These are phyloP conservation scores for Physcomitrium patens DNA, from an alignment of 225 moss, liverwort and hornwort species.

Conservation along the genomic window DNA sequence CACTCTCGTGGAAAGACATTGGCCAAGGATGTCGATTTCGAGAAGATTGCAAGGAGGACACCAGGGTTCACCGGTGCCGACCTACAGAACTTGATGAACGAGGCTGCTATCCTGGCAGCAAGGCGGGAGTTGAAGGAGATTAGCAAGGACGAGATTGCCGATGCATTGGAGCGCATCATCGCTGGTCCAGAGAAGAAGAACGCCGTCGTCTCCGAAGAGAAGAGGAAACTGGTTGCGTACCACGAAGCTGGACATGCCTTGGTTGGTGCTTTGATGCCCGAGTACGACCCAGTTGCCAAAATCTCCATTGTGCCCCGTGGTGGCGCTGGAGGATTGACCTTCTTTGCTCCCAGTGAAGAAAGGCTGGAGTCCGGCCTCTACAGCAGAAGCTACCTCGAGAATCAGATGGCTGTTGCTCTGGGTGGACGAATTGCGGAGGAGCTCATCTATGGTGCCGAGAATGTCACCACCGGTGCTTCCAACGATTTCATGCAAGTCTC, in stretches of 20 bases:
- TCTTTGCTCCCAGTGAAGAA: conserved; percentile 85
- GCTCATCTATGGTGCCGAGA: conserved; percentile 73
- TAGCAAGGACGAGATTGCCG: conserved; percentile 84
- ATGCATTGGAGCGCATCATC: conserved; percentile 73
- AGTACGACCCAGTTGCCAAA: conserved; percentile 81
- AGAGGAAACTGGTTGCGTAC: conserved; percentile 76
- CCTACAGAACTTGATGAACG: conserved; percentile 79
- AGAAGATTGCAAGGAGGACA: conserved; percentile 78
- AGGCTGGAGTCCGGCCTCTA: conserved; percentile 81
- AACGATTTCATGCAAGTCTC: conserved; percentile 92
- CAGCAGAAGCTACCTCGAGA: conserved; percentile 77
- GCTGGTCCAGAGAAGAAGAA: conserved; percentile 85
- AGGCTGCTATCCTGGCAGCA: conserved; percentile 77
- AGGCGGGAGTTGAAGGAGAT: conserved; percentile 79
- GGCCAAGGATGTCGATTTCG: conserved; percentile 84
- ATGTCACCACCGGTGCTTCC: conserved; percentile 79
- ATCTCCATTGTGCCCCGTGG: conserved; percentile 83
- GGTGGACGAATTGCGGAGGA: conserved; percentile 85
- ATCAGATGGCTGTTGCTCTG: conserved; percentile 85
- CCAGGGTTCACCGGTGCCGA: conserved; percentile 88
- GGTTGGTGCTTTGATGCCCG: conserved; percentile 80
- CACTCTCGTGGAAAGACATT: conserved; percentile 71
- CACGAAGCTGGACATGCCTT: conserved; percentile 85
- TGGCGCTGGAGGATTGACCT: conserved; percentile 80
- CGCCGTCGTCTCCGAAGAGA: conserved; percentile 77